phyloP scores from a whole-genome alignment of 73 alveolate genomes.

The Paramecium primaurelia region DNA sequence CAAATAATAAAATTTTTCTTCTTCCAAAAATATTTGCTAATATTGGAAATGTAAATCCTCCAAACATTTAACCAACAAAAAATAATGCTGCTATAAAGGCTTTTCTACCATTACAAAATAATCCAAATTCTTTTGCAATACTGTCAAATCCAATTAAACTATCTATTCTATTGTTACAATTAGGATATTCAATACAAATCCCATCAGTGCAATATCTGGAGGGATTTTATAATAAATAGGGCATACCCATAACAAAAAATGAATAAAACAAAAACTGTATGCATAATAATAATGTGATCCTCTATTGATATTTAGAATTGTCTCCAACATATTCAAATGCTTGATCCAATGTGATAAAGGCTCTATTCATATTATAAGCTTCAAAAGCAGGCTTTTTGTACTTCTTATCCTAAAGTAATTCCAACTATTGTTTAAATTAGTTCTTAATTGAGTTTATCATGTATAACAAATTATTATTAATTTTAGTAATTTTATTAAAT shows the following conservation, averaged over 20 bases:
- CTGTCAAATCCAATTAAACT: conserved; percentile 8
- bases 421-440: not conserved
- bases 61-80: conserved; percentile 52
- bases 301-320: conserved; percentile 47
- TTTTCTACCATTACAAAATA: not conserved
- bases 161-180: not conserved
- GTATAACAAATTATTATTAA: not conserved
- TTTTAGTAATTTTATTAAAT: not conserved
- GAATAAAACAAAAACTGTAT: conserved; percentile 21
- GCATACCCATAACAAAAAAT: conserved; percentile 41
- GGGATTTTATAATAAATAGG: not conserved
- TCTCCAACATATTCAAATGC: conserved; percentile 62
- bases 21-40: conserved; percentile 52
- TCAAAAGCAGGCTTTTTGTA: conserved; percentile 59
- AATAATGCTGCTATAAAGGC: conserved; percentile 37
- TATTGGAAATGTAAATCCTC: conserved; percentile 45
- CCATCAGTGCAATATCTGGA: not conserved
- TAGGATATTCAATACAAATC: not conserved
- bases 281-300: conserved; percentile 47
- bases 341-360: conserved; percentile 46
- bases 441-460: conserved; percentile 10
- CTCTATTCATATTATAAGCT: conserved; percentile 54
- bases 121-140: not conserved
- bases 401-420: not conserved
- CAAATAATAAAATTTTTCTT: conserved; percentile 41